Evolutionary conservation across 192 early-diverging fungal species (phyloP).

Genomic region (Umbelopsis sp.): DNA sequence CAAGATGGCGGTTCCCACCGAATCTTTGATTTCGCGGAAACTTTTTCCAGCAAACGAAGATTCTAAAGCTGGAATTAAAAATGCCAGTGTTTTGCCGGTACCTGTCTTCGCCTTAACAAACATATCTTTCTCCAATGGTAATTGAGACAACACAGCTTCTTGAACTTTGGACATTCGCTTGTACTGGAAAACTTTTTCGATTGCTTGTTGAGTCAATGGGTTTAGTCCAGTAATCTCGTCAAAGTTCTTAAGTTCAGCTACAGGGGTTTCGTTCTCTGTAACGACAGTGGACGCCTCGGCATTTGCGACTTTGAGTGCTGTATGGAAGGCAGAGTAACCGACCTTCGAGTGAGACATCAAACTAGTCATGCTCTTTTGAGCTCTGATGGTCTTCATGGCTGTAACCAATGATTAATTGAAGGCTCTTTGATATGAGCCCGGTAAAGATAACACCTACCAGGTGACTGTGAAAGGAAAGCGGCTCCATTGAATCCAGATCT

Average conservation of each 20-base stretch:
- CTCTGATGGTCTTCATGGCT: not conserved
- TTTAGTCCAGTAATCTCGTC: conserved; percentile 47
- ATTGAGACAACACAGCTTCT: conserved; percentile 69
- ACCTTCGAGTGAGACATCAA: not conserved
- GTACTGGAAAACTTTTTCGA: conserved; percentile 72
- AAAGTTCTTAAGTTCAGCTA: conserved; percentile 41
- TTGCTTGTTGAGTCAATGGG: conserved; percentile 56
- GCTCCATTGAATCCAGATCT: not conserved
- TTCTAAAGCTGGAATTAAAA: conserved; percentile 87
- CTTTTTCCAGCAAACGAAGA: conserved; percentile 51
- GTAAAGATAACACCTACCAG: not conserved
- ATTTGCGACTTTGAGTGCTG: not conserved
- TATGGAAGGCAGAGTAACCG: conserved; percentile 3
- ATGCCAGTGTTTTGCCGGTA: conserved; percentile 97
- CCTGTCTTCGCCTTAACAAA: conserved; percentile 97
- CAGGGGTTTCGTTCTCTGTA: not conserved
- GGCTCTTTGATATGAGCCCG: no score
- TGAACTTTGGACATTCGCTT: conserved; percentile 84
- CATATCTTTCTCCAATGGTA: conserved; percentile 77
- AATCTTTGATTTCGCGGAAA: conserved; percentile 41
- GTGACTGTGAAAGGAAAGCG: not conserved
- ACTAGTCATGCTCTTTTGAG: not conserved
- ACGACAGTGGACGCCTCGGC: not conserved
- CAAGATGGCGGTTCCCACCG: conserved; percentile 64
- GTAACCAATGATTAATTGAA: no score